These are phyloP conservation scores for Albugo laibachii DNA, from an alignment of 352 stramenopile species.

Conservation along the genomic window DNA sequence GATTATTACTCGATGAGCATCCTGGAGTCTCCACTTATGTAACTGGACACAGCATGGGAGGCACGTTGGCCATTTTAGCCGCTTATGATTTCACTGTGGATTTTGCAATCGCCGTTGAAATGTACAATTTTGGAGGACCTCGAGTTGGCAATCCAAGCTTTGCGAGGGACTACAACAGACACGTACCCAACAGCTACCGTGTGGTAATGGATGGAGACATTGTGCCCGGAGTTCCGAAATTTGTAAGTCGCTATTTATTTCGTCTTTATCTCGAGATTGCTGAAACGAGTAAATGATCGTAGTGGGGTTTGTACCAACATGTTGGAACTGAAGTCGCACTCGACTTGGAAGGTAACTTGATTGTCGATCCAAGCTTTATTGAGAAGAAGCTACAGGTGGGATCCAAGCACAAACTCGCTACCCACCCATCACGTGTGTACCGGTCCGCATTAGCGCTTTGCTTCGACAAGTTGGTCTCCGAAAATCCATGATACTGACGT, in stretches of 20 bases:
- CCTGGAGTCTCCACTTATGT: conserved; percentile 78
- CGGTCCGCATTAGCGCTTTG: conserved; percentile 38
- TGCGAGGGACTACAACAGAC: conserved; percentile 45
- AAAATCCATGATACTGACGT: too few relatives aligned
- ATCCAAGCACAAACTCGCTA: conserved; percentile 40
- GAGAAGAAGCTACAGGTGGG: conserved; percentile 49
- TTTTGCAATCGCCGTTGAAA: conserved; percentile 69
- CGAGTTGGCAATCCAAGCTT: conserved; percentile 76
- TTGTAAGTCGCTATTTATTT: conserved; percentile 21
- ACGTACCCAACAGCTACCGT: conserved; percentile 57
- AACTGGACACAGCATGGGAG: conserved; percentile 85
- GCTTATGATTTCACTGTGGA: conserved; percentile 72
- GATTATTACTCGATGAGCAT: conserved; percentile 62
- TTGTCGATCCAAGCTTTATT: conserved; percentile 67
- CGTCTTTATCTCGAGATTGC: conserved; percentile 2
- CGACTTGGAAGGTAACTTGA: conserved; percentile 49
- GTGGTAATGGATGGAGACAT: conserved; percentile 70
- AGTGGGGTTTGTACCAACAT: conserved; percentile 65
- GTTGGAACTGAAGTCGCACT: conserved; percentile 49
- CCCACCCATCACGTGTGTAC: conserved; percentile 44
- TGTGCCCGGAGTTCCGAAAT: conserved; percentile 45
- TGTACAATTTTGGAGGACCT: conserved; percentile 81
- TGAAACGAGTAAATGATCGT: not conserved
- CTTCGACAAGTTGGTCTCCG: conserved; percentile 20
- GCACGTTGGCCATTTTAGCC: conserved; percentile 73